Percentiles rank a stretch among this genome's conserved stretches.
These are phyloP conservation scores for Postia placenta DNA, from an alignment of 768 basidiomycete species.

Conservation along the genomic window DNA sequence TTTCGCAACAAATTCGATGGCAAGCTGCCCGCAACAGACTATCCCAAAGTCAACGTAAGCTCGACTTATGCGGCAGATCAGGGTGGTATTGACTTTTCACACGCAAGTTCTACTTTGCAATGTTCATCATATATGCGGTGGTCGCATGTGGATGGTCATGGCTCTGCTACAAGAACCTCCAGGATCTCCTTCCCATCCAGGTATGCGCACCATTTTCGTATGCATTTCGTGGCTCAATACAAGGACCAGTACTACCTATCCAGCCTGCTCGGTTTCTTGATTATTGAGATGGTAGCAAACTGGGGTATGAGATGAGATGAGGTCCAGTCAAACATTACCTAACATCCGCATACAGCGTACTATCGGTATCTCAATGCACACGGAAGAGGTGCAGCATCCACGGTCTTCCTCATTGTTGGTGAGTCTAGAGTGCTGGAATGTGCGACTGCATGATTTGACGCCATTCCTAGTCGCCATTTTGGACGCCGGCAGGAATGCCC, in stretches of 20 bases:
- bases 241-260: conserved; percentile 78
- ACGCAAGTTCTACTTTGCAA: conserved; percentile 74
- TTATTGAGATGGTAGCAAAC: conserved; percentile 92
- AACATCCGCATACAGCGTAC: conserved; percentile 78
- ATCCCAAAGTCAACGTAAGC: conserved; percentile 92
- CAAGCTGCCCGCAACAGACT: conserved; percentile 85
- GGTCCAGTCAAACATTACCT: no score
- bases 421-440: conserved; percentile 20
- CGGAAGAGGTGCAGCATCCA: conserved; percentile 65
- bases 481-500: conserved; percentile 89
- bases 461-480: conserved; percentile 71
- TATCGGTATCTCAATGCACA: conserved; percentile 93
- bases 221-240: neutral
- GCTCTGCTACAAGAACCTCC: conserved; percentile 73
- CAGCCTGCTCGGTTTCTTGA: conserved; percentile 74
- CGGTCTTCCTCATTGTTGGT: conserved; percentile 92
- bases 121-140: conserved; percentile 74
- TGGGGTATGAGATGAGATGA: no score
- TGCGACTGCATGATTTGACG: neutral
- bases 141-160: conserved; percentile 75
- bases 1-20: conserved; percentile 90
- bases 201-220: conserved; percentile 31
- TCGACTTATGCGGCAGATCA: neutral
- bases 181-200: conserved; percentile 86
- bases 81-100: neutral